Evolutionary conservation across 768 basidiomycete species (phyloP), one percentile per base, ranked within the genome.

Genomic region (Auriscalpium vulgare): DNA sequence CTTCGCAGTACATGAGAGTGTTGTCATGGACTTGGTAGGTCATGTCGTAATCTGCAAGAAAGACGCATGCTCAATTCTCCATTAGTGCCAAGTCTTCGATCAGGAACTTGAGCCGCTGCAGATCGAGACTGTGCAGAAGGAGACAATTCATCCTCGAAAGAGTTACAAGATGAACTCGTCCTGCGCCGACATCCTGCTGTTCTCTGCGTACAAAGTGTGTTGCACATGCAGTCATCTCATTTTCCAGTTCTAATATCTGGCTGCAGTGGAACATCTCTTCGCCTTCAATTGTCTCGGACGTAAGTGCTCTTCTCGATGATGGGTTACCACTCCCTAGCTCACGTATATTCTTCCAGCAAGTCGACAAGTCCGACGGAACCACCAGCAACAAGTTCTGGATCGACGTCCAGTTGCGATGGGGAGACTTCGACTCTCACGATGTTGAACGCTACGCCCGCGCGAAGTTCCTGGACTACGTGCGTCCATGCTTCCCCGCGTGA

Each of bases 121-220:
- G 63, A 99, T 99, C 64, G 97, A 98, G 77, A 98, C 95, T 0
- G 97, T 99, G 0, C 97, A 98, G 71, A 99, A 99, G 72, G 97
- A 99, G 72, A 97, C 97, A 0, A 99, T 99, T 59, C 97, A 97
- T 70, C 95, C 95, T 64, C 90, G 95, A 74, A 97, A 97, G 79
- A 97, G 93, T 78, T 99, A 99, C 83, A 99, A 99, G 83, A 98
- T 99, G 97, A 99, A 99, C 74, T 97, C 94, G 8, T 95, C 94
- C n/a, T 97, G 95, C 62, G 95, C 95, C 51, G 97, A 99, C 67
- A 95, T 99, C 67, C 78, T 99, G 17, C 78, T 99, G 51, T 98
- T 99, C 82, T 97, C 94, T 11, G 88, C 91, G 1, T 90, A 91
- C 71, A 93, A 92, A 77, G 82, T 80, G 60, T 9, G 70, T 47